These are phyloP conservation scores for Fusarium metavorans DNA, from an alignment of 2,329 filamentous ascomycete species.

Conservation along the genomic window DNA sequence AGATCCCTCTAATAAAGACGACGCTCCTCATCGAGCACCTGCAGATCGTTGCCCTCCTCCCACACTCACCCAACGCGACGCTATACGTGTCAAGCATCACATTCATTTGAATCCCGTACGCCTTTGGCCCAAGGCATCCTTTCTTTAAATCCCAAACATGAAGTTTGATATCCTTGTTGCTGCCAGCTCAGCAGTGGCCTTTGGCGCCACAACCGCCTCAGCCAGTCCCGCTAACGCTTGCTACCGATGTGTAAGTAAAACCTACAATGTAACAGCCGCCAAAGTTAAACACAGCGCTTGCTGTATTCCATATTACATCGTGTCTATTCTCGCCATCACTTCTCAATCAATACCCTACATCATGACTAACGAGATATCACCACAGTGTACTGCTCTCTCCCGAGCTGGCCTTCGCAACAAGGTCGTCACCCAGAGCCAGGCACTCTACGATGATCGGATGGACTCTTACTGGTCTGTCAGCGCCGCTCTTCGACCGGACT, in stretches of 20 bases:
- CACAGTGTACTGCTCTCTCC: constrained; percentile 45
- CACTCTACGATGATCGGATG: constrained; percentile 47
- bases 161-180: constrained; percentile 26
- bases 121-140: not conserved
- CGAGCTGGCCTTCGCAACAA: constrained; percentile 44
- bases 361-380: constrained; percentile 19
- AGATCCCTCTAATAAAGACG: constrained; percentile 18
- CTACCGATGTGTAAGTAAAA: constrained; percentile 31
- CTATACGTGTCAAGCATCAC: not conserved
- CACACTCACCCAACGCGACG: not conserved
- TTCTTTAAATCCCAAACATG: constrained; percentile 15
- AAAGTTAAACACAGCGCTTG: not conserved
- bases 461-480: constrained; percentile 53
- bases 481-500: constrained; percentile 51
- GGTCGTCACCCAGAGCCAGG: constrained; percentile 45
- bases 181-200: constrained; percentile 7
- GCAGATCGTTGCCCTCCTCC: constrained; percentile 30
- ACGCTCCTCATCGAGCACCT: constrained; percentile 7
- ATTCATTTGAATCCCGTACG: constrained; percentile 1
- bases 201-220: constrained; percentile 11
- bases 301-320: not conserved
- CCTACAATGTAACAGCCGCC: not conserved
- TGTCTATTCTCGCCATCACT: not conserved
- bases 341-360: not conserved
- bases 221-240: not conserved